These are phyloP conservation scores for Fusarium udum DNA, from an alignment of 2,329 filamentous ascomycete genomes.

Conservation along the genomic window DNA sequence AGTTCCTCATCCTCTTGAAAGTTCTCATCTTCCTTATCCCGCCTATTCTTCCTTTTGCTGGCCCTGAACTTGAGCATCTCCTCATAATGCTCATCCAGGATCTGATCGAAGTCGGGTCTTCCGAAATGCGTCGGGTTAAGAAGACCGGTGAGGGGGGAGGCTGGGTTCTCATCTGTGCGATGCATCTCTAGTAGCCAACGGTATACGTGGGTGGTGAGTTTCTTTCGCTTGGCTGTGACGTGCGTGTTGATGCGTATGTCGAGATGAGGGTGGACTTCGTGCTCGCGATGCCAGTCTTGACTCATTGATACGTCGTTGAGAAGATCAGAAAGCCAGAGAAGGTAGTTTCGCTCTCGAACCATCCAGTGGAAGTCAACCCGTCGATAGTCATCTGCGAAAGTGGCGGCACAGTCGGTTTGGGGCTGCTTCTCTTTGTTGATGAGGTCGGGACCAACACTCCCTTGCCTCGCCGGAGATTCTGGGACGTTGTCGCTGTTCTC, in stretches of 20 bases:
- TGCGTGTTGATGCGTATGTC: constrained; percentile 66
- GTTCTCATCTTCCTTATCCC: neutral
- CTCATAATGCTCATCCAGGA: constrained; percentile 64
- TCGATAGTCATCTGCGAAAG: constrained; percentile 53
- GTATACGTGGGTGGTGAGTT: constrained; percentile 64
- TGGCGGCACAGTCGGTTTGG: constrained; percentile 28
- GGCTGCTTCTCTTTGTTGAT: constrained; percentile 28
- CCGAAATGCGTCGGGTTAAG: constrained; percentile 64
- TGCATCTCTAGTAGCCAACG: constrained; percentile 66
- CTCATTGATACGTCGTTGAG: constrained; percentile 59
- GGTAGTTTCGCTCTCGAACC: constrained; percentile 64
- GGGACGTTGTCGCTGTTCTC: neutral
- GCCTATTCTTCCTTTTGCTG: constrained; percentile 18
- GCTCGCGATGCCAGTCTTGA: constrained; percentile 51
- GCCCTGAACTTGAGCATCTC: constrained; percentile 56
- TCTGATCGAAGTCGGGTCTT: constrained; percentile 61
- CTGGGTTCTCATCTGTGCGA: constrained; percentile 59
- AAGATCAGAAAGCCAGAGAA: constrained; percentile 66
- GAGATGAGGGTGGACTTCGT: constrained; percentile 52
- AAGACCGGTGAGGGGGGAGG: constrained; percentile 63
- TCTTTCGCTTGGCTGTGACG: constrained; percentile 63
- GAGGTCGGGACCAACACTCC: neutral
- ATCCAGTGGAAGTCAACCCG: constrained; percentile 70
- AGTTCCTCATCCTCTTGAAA: constrained; percentile 47
- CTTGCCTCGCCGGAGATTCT: neutral